Conservation (phyloP, 306 rosid species). For the Gastrolobium bilobum region DNA sequence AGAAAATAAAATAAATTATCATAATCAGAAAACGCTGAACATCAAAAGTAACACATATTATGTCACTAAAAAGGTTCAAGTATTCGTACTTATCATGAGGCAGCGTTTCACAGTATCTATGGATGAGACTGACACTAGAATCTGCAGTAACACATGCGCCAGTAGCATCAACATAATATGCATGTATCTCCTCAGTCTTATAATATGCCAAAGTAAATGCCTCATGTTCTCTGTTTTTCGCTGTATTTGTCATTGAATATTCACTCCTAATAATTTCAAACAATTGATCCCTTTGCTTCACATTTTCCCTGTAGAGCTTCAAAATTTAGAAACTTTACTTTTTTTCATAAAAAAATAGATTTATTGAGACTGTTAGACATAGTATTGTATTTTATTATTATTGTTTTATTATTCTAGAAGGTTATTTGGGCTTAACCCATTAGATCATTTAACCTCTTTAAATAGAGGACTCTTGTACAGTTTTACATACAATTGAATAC, state of each 20-base stretch:
- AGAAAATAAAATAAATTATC: constrained; percentile 19
- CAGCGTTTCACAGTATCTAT: constrained; percentile 67
- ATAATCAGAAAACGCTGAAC: neutral
- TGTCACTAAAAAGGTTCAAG: neutral
- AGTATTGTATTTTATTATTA: no score
- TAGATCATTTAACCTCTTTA: no score
- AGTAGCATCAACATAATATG: constrained; percentile 61
- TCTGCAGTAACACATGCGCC: constrained; percentile 68
- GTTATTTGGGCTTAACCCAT: no score
- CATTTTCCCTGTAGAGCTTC: constrained; percentile 61
- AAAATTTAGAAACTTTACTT: neutral
- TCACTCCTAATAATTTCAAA: constrained; percentile 68
- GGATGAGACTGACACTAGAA: constrained; percentile 67
- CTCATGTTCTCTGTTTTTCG: constrained; percentile 61
- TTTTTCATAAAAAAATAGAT: no score
- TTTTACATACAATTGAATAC: no score
- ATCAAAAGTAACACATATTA: neutral
- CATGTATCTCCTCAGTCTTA: constrained; percentile 40
- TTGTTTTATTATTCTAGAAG: no score
- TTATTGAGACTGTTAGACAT: no score
- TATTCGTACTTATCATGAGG: constrained; percentile 65
- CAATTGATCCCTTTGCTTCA: constrained; percentile 64
- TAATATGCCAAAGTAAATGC: constrained; percentile 45
- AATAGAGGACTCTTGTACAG: no score
- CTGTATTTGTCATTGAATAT: constrained; percentile 61